Conservation (phyloP, 305 asterid genomes). For the Fraxinus dipetala region DNA sequence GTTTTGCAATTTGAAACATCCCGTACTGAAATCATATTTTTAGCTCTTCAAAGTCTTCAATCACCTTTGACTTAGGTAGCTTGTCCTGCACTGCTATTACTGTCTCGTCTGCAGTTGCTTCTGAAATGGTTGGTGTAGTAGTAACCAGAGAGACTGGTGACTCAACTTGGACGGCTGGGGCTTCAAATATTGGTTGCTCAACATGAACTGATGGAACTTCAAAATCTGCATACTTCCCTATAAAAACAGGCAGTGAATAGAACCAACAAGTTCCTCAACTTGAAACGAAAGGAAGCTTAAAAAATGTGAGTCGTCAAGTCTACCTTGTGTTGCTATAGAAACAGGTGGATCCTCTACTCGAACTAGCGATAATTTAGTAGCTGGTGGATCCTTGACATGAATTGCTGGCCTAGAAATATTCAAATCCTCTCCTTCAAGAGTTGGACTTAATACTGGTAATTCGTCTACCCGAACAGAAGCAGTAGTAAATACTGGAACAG, state of each 20-base stretch:
- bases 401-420: constrained; percentile 21
- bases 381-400: constrained; percentile 45
- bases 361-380: constrained; percentile 30
- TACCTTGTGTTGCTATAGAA: constrained; percentile 32
- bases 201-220: constrained; percentile 26
- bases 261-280: constrained; percentile 31
- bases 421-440: neutral
- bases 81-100: constrained; percentile 25
- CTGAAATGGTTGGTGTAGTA: constrained; percentile 5
- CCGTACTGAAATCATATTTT: constrained; percentile 36
- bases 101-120: neutral
- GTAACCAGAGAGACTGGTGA: neutral
- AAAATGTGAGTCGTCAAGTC: constrained; percentile 24
- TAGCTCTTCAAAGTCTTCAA: constrained; percentile 42
- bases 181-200: constrained; percentile 15
- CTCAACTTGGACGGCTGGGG: constrained; percentile 16
- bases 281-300: constrained; percentile 31
- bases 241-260: constrained; percentile 21
- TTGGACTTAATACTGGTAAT: constrained; percentile 33
- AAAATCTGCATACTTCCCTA: constrained; percentile 18
- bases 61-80: constrained; percentile 35
- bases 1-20: constrained; percentile 25
- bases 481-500: constrained; percentile 55
- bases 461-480: constrained; percentile 50
- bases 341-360: constrained; percentile 36